Evolutionary conservation across 2,329 filamentous ascomycete species (phyloP).

Genomic region (Epichloe aotearoae): DNA sequence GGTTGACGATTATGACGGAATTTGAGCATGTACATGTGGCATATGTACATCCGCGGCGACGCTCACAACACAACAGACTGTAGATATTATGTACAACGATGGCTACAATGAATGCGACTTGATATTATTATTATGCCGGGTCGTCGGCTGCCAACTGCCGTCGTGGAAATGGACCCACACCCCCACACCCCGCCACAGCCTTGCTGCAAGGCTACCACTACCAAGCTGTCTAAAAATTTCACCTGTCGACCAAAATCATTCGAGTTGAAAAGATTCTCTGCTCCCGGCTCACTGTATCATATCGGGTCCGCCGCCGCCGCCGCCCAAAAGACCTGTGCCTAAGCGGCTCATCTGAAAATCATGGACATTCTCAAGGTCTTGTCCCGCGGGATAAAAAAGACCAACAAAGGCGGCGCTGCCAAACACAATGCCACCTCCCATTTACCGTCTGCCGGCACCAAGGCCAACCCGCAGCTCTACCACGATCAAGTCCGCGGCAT

Average conservation of each 20-base stretch:
- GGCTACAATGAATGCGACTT: too few relatives aligned
- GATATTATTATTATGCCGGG: too few relatives aligned
- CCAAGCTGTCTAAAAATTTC: conserved; percentile 8
- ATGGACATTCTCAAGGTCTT: conserved; percentile 67
- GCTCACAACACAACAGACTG: too few relatives aligned
- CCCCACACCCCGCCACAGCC: conserved; percentile 10
- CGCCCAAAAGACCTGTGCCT: not conserved
- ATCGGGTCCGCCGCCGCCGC: not conserved
- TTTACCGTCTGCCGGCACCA: conserved; percentile 51
- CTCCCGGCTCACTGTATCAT: not conserved
- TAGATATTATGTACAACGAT: too few relatives aligned
- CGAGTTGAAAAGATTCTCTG: not conserved
- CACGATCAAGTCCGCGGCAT: conserved; percentile 39
- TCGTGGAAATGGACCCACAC: not conserved
- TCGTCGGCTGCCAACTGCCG: not conserved
- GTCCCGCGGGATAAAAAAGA: conserved; percentile 54
- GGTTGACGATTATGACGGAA: not conserved
- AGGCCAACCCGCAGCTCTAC: conserved; percentile 56
- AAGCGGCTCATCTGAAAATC: not conserved
- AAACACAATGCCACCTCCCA: conserved; percentile 23
- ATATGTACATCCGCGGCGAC: too few relatives aligned
- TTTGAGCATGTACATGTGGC: too few relatives aligned
- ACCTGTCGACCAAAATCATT: not conserved
- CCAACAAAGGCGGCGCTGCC: conserved; percentile 22
- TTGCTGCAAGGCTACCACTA: conserved; percentile 11